Evolutionary conservation across 2,329 filamentous ascomycete species (phyloP), one percentile per base, ranked within the genome.

Genomic region (Ambrosiella cleistominuta): DNA sequence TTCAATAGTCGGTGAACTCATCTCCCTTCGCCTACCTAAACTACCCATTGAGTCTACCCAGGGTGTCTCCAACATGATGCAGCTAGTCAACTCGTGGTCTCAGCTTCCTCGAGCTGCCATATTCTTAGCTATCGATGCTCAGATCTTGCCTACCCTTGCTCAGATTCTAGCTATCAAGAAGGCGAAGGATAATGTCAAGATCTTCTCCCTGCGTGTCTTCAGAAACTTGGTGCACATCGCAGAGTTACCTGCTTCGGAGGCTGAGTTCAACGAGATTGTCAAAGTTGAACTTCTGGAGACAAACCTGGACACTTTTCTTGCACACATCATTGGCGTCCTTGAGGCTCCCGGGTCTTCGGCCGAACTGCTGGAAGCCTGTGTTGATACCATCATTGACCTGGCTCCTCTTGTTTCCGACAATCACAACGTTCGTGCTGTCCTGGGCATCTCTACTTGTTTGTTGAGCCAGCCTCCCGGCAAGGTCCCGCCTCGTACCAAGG

Each of bases 41-140:
- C 79, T 98, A 57, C 81, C 89, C 0, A 75, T 79, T 4, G 93
- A 98, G 71, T 95, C 88, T 49, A 86, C 88, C 0, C 90, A 98
- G 66, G 88, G 88, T 12, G 75, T 96, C 7, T 97, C 93, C 2
- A 86, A 84, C 13, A 78, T 89, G 45, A 77, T 96, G 61, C 83
- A 84, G 62, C 74, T 98, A 4, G 81, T 98, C 62, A 82, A 81
- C 2, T 86, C 85, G 1, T 95, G 91, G 86, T 83, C 88, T 2
- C 78, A 78, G 60, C 76, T 84, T 19, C 74, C 80, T 0, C 77
- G 75, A 61, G 83, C 82, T 0, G 82, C 83, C 1, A 66, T 82
- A 6, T 87, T 93, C 64, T 75, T 98, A 7, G 68, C 68, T 2
- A 67, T 74, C 42, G 79, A 84, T 11, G 69, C 77, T 7, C 78